Evolutionary conservation across 768 basidiomycete genomes (phyloP).

Genomic region (Phanerochaete carnosa): DNA sequence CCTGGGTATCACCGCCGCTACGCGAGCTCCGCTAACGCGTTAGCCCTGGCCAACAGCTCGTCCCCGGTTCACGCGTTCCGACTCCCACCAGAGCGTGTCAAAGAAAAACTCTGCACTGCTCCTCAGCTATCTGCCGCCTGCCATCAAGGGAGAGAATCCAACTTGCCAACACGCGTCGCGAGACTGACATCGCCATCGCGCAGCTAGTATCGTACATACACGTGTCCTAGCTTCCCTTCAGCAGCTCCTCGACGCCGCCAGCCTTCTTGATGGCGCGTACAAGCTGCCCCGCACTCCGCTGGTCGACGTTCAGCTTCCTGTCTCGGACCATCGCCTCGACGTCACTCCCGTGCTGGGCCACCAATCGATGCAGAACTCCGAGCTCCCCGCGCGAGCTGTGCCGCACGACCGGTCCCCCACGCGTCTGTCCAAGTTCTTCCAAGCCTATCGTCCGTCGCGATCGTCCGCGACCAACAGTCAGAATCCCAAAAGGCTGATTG

Average conservation of each 20-base stretch:
- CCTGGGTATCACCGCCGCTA: not conserved
- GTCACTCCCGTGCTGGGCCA: conserved; percentile 69
- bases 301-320: conserved; percentile 73
- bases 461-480: conserved; percentile 11
- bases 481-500: conserved; percentile 9
- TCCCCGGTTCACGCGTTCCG: not conserved
- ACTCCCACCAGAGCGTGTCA: not conserved
- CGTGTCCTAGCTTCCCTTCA: conserved; percentile 6
- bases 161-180: too few relatives aligned
- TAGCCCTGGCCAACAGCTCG: not conserved
- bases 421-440: conserved; percentile 51
- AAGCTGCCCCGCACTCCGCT: conserved; percentile 82
- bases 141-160: not conserved
- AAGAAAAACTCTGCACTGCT: not conserved
- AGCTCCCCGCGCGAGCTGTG: conserved; percentile 69
- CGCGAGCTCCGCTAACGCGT: not conserved
- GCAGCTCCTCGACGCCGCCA: conserved; percentile 37
- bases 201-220: conserved; percentile 4
- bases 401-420: conserved; percentile 32
- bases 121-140: not conserved
- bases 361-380: conserved; percentile 61
- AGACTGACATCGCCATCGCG: not conserved
- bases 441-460: conserved; percentile 43
- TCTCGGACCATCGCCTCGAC: conserved; percentile 77
- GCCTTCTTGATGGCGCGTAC: conserved; percentile 57